Evolutionary conservation across 1,284 basidiomycete species (phyloP), one percentile per base, ranked within the genome.

Genomic region (Xerocomus nothofagi): DNA sequence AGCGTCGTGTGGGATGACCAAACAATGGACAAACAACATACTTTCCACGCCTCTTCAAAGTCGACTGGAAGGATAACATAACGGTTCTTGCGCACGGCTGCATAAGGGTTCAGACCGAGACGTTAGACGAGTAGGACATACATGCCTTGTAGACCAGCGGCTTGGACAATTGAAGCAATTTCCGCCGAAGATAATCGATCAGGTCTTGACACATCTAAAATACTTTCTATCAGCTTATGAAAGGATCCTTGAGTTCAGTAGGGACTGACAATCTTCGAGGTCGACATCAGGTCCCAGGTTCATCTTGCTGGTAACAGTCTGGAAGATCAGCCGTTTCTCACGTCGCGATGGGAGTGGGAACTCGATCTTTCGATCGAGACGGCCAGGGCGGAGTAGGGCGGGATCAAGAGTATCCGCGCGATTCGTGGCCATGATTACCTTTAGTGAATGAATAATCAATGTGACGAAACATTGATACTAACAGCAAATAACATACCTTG

Each of bases 371-470:
- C 97, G 79, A 74, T 99, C 97, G 14, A 99, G 78, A 67, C 97
- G 93, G 68, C 97, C 97, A 38, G 97, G 97, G 66, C 97, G 93
- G 24, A 99, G 84, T 46, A 99, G 75, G 15, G 97, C 97, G 49
- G 97, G 97, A 72, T 99, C 94, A 31, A 98, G 79, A 2, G 94
- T 98, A 71, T 98, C 94, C 47, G 92, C 91, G 65, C 94, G 88
- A 73, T 98, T 98, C 37, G 94, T 98, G 27, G 94, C 95, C 95
- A 98, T 98, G 67, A 98, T 98, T 36, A 98, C 95, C 93, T 95
- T 53, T 3, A 20, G 26, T 42, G 32, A 32, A 46, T 31, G 17
- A 39, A 34, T 17, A 15, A 27, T 56, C 23, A 50, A 37, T 12
- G 6, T 29, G 41, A 40, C 20, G 20, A 8, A 29, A 47, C 30